A percentile compares a stretch with the other conserved stretches of the same genome.
Evolutionary conservation across 768 basidiomycete genomes (phyloP).

Genomic region (Cystoderma amianthinum): DNA sequence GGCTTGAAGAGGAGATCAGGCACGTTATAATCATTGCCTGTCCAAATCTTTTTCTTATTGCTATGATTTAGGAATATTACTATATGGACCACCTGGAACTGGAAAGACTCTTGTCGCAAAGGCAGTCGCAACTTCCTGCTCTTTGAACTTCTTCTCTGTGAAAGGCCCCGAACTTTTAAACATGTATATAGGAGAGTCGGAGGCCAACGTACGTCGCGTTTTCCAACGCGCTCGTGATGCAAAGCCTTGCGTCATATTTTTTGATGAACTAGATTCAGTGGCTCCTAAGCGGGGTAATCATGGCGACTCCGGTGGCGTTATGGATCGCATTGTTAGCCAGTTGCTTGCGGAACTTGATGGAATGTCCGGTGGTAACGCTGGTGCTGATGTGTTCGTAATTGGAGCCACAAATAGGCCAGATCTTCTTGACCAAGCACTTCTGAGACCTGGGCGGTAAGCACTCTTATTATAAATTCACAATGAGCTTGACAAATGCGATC

Average conservation of each 20-base stretch:
- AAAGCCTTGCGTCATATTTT: conserved; percentile 92
- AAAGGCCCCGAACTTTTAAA: conserved; percentile 94
- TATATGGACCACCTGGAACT: conserved; percentile 94
- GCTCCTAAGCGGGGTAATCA: conserved; percentile 94
- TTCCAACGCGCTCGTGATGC: conserved; percentile 92
- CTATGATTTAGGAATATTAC: conserved; percentile 63
- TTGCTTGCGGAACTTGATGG: conserved; percentile 92
- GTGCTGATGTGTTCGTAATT: conserved; percentile 83
- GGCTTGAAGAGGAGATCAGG: conserved; percentile 96
- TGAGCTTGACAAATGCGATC: not conserved
- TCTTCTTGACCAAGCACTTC: conserved; percentile 79
- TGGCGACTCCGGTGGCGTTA: conserved; percentile 95
- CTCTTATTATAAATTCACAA: not conserved
- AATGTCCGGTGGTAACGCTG: conserved; percentile 58
- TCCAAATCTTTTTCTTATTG: not conserved
- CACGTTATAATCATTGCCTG: conserved; percentile 19
- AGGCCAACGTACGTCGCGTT: conserved; percentile 91
- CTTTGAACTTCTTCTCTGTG: conserved; percentile 94
- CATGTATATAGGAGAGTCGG: conserved; percentile 98
- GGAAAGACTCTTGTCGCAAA: conserved; percentile 95
- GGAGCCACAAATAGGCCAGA: conserved; percentile 96
- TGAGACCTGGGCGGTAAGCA: conserved; percentile 81
- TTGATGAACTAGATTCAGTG: conserved; percentile 92
- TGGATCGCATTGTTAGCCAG: conserved; percentile 97
- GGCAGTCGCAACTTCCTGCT: conserved; percentile 92